phyloP scores from a whole-genome alignment of 768 basidiomycete genomes.

The Infundibulicybe gibba region DNA sequence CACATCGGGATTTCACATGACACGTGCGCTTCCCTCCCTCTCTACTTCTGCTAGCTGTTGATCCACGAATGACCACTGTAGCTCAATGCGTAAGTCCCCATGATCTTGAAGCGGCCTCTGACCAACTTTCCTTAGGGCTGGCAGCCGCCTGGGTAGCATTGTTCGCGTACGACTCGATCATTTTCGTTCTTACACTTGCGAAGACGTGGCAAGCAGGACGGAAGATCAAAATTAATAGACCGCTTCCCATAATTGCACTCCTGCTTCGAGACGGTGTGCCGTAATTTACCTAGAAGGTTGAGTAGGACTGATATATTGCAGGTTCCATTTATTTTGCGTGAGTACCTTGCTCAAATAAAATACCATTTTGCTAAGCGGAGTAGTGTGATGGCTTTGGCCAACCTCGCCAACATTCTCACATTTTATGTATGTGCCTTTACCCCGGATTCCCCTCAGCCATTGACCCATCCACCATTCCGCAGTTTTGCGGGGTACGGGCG shows the following conservation, averaged over 20 bases:
- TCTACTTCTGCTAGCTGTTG: too few relatives aligned
- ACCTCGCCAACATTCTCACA: conserved; percentile 43
- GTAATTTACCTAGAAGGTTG: background rate
- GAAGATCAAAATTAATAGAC: conserved; percentile 15
- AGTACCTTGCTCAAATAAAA: conserved; percentile 10
- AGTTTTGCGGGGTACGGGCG: too few relatives aligned
- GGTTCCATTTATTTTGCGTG: conserved; percentile 57
- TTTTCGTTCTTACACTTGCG: conserved; percentile 44
- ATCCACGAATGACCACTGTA: background rate
- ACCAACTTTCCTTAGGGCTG: conserved; percentile 17
- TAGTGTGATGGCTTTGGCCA: conserved; percentile 50
- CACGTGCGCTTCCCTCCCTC: conserved; percentile 20
- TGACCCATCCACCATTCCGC: too few relatives aligned
- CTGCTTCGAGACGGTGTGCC: conserved; percentile 48
- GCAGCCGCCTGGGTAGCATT: conserved; percentile 47
- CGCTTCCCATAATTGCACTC: conserved; percentile 33
- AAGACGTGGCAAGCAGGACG: conserved; percentile 36
- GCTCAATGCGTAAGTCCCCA: conserved; percentile 11
- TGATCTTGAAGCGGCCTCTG: background rate
- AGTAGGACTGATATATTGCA: conserved; percentile 11
- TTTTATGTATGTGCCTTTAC: background rate
- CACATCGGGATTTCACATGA: conserved; percentile 24
- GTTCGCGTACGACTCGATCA: conserved; percentile 41
- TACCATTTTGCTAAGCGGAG: background rate
- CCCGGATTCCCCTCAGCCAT: too few relatives aligned